These are phyloP conservation scores for Papilionanthe hybrid DNA, from an alignment of 116 monocot species.

Conservation along the genomic window DNA sequence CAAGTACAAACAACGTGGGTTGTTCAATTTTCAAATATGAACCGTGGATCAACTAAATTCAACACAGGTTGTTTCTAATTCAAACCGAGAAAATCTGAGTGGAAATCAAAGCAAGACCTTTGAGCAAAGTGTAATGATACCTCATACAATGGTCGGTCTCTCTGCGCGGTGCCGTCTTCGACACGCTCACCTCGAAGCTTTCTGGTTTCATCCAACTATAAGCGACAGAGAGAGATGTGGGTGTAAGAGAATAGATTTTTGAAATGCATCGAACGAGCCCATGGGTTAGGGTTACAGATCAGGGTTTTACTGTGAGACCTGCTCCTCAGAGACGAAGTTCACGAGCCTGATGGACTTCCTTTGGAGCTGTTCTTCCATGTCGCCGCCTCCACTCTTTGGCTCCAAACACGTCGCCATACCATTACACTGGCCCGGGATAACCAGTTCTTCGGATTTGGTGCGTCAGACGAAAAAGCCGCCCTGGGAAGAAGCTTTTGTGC, in stretches of 20 bases:
- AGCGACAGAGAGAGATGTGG: not conserved
- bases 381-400: not conserved
- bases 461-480: too few species aligned
- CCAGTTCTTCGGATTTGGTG: too few species aligned
- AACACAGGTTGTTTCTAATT: not conserved
- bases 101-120: not conserved
- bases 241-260: not conserved
- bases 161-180: constrained; percentile 92
- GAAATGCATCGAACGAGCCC: not conserved
- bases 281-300: not conserved
- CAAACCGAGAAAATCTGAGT: constrained; percentile 1
- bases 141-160: constrained; percentile 76
- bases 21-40: not conserved
- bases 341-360: constrained; percentile 47
- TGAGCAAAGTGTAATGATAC: constrained; percentile 13
- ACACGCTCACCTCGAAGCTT: constrained; percentile 73
- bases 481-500: too few species aligned
- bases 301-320: constrained; percentile 26
- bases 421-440: too few species aligned
- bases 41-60: not conserved
- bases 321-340: constrained; percentile 83
- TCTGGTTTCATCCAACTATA: constrained; percentile 66
- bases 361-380: constrained; percentile 31
- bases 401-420: too few species aligned
- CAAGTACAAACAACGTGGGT: not conserved